Evolutionary conservation across 2,329 filamentous ascomycete species (phyloP).

Genomic region (Zymoseptoria pseudotritici): DNA sequence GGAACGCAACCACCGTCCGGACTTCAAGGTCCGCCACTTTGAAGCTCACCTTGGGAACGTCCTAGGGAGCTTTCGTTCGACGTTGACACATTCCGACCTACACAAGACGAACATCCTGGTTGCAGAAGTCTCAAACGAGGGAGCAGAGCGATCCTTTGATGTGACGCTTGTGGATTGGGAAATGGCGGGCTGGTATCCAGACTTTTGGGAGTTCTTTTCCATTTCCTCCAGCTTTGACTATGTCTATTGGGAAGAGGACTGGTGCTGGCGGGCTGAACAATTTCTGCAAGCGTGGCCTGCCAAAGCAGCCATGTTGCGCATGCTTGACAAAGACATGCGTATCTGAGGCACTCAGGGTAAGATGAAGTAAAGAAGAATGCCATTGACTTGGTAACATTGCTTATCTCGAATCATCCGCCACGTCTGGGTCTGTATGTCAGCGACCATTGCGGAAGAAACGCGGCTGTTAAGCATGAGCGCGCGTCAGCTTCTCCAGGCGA

Average conservation of each 20-base stretch:
- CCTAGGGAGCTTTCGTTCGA: background rate
- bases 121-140: background rate
- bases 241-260: background rate
- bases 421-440: too few species aligned
- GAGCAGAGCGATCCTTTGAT: background rate
- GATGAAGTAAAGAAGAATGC: too few species aligned
- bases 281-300: background rate
- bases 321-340: conserved; percentile 1
- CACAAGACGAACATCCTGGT: conserved; percentile 4
- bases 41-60: background rate
- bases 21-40: conserved; percentile 1
- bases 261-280: background rate
- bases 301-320: background rate
- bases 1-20: background rate
- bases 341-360: background rate
- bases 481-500: too few species aligned
- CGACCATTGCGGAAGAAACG: too few species aligned
- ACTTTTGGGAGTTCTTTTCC: conserved; percentile 6
- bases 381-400: too few species aligned
- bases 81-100: conserved; percentile 5
- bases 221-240: background rate
- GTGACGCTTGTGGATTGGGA: conserved; percentile 7
- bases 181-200: conserved; percentile 4
- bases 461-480: too few species aligned
- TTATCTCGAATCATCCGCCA: too few species aligned